Base-by-base conservation (phyloP, 2,329 filamentous ascomycete species). In the Aureobasidium vineae region DNA sequence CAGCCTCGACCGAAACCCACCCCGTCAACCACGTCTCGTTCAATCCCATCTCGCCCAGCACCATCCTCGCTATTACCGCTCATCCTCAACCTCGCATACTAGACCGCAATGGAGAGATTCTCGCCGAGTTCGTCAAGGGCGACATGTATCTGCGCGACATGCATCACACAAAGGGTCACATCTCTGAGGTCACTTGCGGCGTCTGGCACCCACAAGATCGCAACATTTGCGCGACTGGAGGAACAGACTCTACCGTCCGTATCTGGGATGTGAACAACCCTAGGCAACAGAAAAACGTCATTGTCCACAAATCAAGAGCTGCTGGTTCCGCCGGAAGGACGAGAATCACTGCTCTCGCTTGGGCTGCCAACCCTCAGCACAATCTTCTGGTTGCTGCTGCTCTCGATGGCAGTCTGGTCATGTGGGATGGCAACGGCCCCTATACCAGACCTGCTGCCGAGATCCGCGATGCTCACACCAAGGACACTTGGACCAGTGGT, bases 61-160 rank as follows among this genome's bases (percentile, higher is more conserved):
- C 90, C 68, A 88, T 99, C 68, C 85, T 99, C 40, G 96, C 95
- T 71, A 83, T 98, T 52, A 90, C 92, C 8, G 92, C 94, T 7
- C 91, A 94, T 47, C 89, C 94, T 1, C 94, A 98, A 76, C 91
- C 94, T 15, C 93, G 92, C 76, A 88, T 99, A 28, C 84, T 98
- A 76, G 91, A 87, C 72, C 88, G 95, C 73, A 94, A 99, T 79
- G 95, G 95, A 45, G 91, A 96, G 52, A 84, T 90, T 8, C 73
- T 96, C 57, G 89, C 89, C 1, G 92, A 97, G 74, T 98, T 97
- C 70, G 89, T 92, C 71, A 99, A 99, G 79, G 95, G 95, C 53
- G 95, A 99, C 76, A 98, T 98, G 93, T 99, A 99, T 73, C 80
- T 99, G 70, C 86, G 94, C 65, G 95, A 99, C 76, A 96, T 98